These are phyloP conservation scores for Phytomonas francai DNA, from an alignment of 208 protist genomes.

Conservation along the genomic window DNA sequence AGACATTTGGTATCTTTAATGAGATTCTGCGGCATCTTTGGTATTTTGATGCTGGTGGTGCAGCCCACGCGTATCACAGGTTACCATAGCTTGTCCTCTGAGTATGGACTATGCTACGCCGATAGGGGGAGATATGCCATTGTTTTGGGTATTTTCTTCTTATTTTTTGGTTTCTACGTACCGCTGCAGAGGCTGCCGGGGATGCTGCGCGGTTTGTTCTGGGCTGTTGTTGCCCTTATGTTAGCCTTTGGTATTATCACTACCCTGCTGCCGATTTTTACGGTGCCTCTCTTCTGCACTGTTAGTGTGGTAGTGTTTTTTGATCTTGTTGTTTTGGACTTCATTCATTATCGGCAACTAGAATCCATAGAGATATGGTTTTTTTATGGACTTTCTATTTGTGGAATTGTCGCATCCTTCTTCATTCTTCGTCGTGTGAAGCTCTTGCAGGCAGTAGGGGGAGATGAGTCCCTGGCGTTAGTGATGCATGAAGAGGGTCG, in stretches of 20 bases:
- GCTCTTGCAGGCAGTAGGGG: conserved; percentile 14
- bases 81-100: conserved; percentile 19
- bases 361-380: conserved; percentile 20
- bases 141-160: conserved; percentile 30
- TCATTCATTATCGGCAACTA: conserved; percentile 59
- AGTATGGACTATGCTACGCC: conserved; percentile 36
- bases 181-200: conserved; percentile 26
- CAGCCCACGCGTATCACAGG: conserved; percentile 32
- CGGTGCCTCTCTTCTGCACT: conserved; percentile 29
- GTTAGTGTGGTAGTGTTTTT: conserved; percentile 50
- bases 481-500: conserved; percentile 57
- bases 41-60: conserved; percentile 34
- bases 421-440: conserved; percentile 10
- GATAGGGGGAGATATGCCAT: conserved; percentile 20
- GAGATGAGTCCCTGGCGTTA: conserved; percentile 34
- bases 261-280: conserved; percentile 39
- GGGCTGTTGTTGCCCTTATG: conserved; percentile 24
- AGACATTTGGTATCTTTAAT: conserved; percentile 16
- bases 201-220: conserved; percentile 35
- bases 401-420: conserved; percentile 16
- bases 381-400: conserved; percentile 22
- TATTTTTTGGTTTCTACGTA: conserved; percentile 27
- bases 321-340: conserved; percentile 36
- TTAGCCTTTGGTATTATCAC: conserved; percentile 49
- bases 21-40: conserved; percentile 19